Evolutionary conservation across 306 rosid species (phyloP), one percentile per base, ranked within the genome.

Genomic region (Pterocarpus macrocarpus): DNA sequence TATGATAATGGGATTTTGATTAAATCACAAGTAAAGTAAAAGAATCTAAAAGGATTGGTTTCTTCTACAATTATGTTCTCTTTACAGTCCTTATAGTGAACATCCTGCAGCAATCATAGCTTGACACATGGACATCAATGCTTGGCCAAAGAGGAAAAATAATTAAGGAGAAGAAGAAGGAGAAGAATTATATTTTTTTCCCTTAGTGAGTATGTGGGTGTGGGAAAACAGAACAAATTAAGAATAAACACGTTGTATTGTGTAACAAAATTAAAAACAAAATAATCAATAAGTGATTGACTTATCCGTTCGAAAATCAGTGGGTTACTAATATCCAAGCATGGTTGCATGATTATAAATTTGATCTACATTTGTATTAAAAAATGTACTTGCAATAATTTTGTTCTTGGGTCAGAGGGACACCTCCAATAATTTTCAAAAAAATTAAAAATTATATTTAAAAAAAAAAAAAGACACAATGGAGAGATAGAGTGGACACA

Each of bases 1-100:
- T 55, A 70, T 62, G 15, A 80, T 79, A 68, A 69, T 72, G 47
- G 41, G 59, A 68, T 76, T 74, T 81, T 80, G 86, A 84, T 90
- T 55, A 73, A 71, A 77, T 41, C 56, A 66, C 52, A 77, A 79
- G 86, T 86, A 82, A 80, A 36, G 52, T 30, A 53, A 43, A 79
- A 77, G 71, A 71, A 75, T 41, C 43, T 10, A 36, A 32, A 44
- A 14, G 11, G 47, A 32, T 36, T 72, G 16, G 30, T 77, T 73
- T 69, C 78, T 69, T 61, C 69, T 73, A 17, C 82, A 63, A 77
- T 62, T 68, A 59, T 68, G 75, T 69, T 49, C 16, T 39, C 72
- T 36, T 13, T 57, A 52, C 5, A 69, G 44, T 50, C 58, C 68
- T 72, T 55, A 30, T 77, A 33, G 10, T 55, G 67, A 76, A 64